Conservation (phyloP, 768 basidiomycete genomes). For the Antrodiella citrinella region DNA sequence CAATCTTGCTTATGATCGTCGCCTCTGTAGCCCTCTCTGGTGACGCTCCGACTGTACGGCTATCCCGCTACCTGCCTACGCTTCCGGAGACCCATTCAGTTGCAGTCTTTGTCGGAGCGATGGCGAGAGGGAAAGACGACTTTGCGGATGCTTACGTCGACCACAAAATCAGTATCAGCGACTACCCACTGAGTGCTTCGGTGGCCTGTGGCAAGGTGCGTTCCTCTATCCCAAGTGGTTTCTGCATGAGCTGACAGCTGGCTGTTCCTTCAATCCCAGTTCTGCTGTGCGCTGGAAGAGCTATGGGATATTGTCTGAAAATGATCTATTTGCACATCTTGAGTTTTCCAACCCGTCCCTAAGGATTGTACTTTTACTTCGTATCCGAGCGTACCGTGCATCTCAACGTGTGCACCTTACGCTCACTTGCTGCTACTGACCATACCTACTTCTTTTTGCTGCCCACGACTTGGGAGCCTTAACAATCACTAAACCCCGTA, state of each 20-base stretch:
- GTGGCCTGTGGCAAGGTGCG: conserved; percentile 96
- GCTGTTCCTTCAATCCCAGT: conserved; percentile 36
- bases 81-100: conserved; percentile 84
- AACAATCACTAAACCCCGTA: background rate
- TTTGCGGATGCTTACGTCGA: conserved; percentile 95
- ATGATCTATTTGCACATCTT: background rate
- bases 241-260: too few species aligned
- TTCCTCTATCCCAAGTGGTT: background rate
- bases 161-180: conserved; percentile 93
- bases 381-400: background rate
- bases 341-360: conserved; percentile 4
- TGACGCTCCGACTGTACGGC: conserved; percentile 72
- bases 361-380: background rate
- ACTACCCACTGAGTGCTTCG: conserved; percentile 86
- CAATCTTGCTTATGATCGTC: conserved; percentile 1
- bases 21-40: conserved; percentile 70
- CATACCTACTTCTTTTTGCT: background rate
- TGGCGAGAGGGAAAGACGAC: conserved; percentile 94
- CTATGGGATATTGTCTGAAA: conserved; percentile 82
- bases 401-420: background rate
- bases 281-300: conserved; percentile 89
- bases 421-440: too few species aligned
- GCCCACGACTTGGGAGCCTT: background rate
- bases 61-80: conserved; percentile 79
- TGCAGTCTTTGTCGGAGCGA: conserved; percentile 95